Evolutionary conservation across 2,329 filamentous ascomycete species (phyloP), one percentile per base, ranked within the genome.

Genomic region (Botrytis medusae): DNA sequence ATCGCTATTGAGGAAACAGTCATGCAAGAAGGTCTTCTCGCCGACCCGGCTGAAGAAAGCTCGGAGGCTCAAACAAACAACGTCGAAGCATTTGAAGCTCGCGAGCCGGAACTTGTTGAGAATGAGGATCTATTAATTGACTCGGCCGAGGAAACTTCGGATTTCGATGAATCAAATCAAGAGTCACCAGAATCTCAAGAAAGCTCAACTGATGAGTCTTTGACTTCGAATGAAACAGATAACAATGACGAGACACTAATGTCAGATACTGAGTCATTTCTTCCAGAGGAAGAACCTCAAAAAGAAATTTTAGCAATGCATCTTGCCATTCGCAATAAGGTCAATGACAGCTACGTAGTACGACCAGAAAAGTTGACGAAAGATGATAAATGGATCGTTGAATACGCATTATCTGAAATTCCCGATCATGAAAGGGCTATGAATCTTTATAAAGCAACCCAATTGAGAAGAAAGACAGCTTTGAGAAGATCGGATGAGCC

Each of bases 361-460:
- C 90, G 94, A 4, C 92, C 94, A 0, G 76, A 82, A 1, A 77
- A 85, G 0, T 80, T 91, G 63, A 81, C 69, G 0, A 46, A 78
- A 22, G 32, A 78, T 0, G 86, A 89, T 76, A 79, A 83, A 12
- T 98, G 95, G 95, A 81, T 83, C 0, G 84, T 98, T n/a, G 89
- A 96, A 77, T 98, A 97, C 82, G 86, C 90, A 51, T 83, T 98
- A 65, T 86, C 87, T 63, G 92, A 95, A 76, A 84, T 94, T 2
- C 70, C 82, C 0, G 76, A 81, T 4, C 75, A 80, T 0, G 83
- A 74, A 34, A 71, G 73, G 34, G 88, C 87, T 1, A 82, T 81
- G 74, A 81, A 72, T 0, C 81, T 92, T 37, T 94, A 94, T 80
- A 60, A 79, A 1, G 83, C 85, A 69, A 84, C 89, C 73, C 88